A percentile compares a stretch with the other conserved stretches of the same genome.
These are phyloP conservation scores for Cyberlindnera mrakii DNA, from an alignment of 805 yeast genomes.

Conservation along the genomic window DNA sequence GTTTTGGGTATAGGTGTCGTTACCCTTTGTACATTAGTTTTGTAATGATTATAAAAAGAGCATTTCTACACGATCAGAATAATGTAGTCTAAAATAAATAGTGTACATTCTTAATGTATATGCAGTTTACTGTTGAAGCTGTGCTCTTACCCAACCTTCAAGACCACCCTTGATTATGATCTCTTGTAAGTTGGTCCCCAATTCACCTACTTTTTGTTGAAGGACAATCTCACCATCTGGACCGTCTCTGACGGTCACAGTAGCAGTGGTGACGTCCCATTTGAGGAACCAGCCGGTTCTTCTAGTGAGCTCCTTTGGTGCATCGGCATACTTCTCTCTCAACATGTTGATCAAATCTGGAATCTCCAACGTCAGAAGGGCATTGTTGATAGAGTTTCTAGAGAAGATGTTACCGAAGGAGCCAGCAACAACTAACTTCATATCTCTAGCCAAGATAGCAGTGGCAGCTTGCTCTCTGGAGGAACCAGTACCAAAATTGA, in stretches of 20 bases:
- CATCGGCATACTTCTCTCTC: slow-evolving; percentile 55
- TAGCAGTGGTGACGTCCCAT: slow-evolving; percentile 88
- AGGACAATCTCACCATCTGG: slow-evolving; percentile 50
- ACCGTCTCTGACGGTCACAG: slow-evolving; percentile 71
- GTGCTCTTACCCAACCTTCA: slow-evolving; percentile 94
- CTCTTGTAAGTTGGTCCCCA: slow-evolving; percentile 93
- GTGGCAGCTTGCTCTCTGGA: slow-evolving; percentile 99
- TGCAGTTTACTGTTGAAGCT: slow-evolving; percentile 30
- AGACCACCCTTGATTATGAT: slow-evolving; percentile 96
- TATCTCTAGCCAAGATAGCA: slow-evolving; percentile 90
- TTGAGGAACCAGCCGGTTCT: slow-evolving; percentile 91
- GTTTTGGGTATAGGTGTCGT: background rate
- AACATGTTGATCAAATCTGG: slow-evolving; percentile 78
- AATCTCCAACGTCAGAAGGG: slow-evolving; percentile 86
- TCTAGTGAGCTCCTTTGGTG: slow-evolving; percentile 69
- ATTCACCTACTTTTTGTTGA: slow-evolving; percentile 87
- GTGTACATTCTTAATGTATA: background rate
- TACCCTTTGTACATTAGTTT: background rate
- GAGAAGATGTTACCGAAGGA: slow-evolving; percentile 96
- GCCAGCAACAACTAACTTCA: slow-evolving; percentile 90
- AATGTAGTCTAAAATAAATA: background rate
- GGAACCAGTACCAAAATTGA: slow-evolving; percentile 96
- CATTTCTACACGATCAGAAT: background rate
- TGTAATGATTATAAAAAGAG: background rate
- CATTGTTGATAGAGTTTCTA: slow-evolving; percentile 94